Evolutionary conservation across 768 basidiomycete genomes (phyloP).

Genomic region (Pleurotus ostreatus): DNA sequence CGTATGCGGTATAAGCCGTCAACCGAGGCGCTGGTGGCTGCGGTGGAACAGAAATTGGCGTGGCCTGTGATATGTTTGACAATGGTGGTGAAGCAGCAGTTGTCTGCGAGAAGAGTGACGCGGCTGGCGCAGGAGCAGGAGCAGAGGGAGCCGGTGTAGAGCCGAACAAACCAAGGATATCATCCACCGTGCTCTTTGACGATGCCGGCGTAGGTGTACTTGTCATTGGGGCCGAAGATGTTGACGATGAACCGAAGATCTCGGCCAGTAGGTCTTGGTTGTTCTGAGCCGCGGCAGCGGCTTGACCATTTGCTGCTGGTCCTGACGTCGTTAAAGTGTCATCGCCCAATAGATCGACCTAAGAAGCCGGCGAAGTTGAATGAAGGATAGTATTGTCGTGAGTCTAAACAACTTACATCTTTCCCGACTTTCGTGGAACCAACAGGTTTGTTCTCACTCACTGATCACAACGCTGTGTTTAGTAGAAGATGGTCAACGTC

Average conservation of each 20-base stretch:
- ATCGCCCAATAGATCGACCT: constrained; percentile 81
- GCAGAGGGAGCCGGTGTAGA: constrained; percentile 35
- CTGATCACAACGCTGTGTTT: constrained; percentile 31
- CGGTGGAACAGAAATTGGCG: constrained; percentile 29
- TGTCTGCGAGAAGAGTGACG: constrained; percentile 14
- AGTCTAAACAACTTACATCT: constrained; percentile 61
- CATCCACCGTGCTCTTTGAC: constrained; percentile 67
- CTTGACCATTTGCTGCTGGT: constrained; percentile 36
- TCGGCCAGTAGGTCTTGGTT: constrained; percentile 89
- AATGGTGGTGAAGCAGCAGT: constrained; percentile 23
- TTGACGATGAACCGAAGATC: constrained; percentile 69
- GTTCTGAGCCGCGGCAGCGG: constrained; percentile 39
- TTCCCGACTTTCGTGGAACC: constrained; percentile 80
- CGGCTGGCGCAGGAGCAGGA: constrained; percentile 26
- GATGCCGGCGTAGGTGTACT: constrained; percentile 39
- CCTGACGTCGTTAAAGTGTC: constrained; percentile 48
- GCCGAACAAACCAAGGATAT: constrained; percentile 89
- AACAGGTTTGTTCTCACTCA: constrained; percentile 95
- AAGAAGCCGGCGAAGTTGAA: constrained; percentile 12
- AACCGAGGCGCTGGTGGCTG: constrained; percentile 47
- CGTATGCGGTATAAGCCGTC: constrained; percentile 82
- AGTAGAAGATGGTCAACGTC: constrained; percentile 3
- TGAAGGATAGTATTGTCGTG: not conserved
- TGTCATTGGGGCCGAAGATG: constrained; percentile 29
- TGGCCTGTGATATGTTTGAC: constrained; percentile 33